Evolutionary conservation across 306 rosid genomes (phyloP), one percentile per base, ranked within the genome.

Genomic region (Inga oerstediana): DNA sequence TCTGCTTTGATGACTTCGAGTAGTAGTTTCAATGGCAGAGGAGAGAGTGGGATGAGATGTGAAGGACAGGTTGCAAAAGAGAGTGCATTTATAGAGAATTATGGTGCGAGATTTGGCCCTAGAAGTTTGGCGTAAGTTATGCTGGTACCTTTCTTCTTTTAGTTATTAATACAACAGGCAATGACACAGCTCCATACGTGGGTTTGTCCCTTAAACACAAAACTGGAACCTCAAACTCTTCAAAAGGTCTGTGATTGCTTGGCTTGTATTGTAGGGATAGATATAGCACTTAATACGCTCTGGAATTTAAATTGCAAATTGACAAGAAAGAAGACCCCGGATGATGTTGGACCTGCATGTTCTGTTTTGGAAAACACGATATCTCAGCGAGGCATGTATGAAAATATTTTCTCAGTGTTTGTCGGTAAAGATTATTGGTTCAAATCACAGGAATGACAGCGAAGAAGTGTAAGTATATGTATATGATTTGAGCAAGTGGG

Each of bases 91-190:
- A 81, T 79, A 82, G 80, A 74, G 19, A 32, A 52, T 46, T 52
- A 10, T 62, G 19, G 37, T 12, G 3, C 49, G 64, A 59, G 54
- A 72, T 49, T 51, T 11, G 66, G 59, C 81, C 89, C 41, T 22
- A 62, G 39, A 79, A 80, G 77, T 84, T 82, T 82, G 90, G 85
- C 91, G 75, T 80, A 91, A 82, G 78, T 80, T 82, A 70, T 52
- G 92, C 14, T 22, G 12, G 11, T 44, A 67, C 9, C 65, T 82
- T 72, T 71, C 54, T 43, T 22, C 54, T 44, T 71, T 5, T n/a
- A 45, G 43, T 5, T 24, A 45, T 2, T 45, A 45, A 72, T 44
- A 3, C 32, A 13, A 72, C 76, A 7, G 39, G 76, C 17, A 11
- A 11, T 24, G 76, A 44, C 30, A 45, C 54, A 44, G 54, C 54